Base-by-base conservation (phyloP, 2,329 filamentous ascomycete species). In the Hypocreales sp. region DNA sequence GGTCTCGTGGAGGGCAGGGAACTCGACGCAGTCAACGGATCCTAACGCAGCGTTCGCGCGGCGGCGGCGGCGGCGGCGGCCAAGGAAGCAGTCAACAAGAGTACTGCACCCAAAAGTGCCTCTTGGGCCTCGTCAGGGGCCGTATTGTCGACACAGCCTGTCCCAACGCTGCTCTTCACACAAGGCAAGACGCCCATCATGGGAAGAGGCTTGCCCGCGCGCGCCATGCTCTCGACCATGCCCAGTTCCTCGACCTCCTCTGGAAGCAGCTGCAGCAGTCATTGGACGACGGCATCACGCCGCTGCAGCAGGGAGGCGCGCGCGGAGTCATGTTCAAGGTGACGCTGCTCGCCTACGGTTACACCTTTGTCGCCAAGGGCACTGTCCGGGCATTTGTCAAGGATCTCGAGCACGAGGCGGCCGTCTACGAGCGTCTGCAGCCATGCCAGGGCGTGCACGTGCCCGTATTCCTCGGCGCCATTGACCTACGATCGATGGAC, bases 321-420 rank as follows among this genome's bases (percentile, higher is more conserved):
- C 44, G 49, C 7, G 48, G 55, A 11, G 51, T 48, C 5, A 37
- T 61, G 5, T 62, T 64, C 35, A 40, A 47, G 29, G 38, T 62
- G 4, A 55, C 48, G 7, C 43, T 63, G 21, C 36, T 51, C 15
- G 40, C 32, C 3, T 49, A 60, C 33, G 48, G 55, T 32, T 63
- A 62, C 40, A 58, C 48, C 2, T 53, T 63, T 24, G 40, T 55
- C 16, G 40, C 47, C 26, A 64, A 64, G 36, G 50, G 50, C 14
- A 60, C 47, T 2, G 40, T 52, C 3, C 15, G 11, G 14, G 42
- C 32, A 12, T 54, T 53, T 13, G 33, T 50, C 18, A 11, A 23
- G 5, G 42, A 51, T 31, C 49, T 58, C 5, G 21, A 49, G 31
- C 40, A 55, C 22, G 49, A 60, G 36, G 44, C 41, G 4, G 25